Evolutionary conservation across 2,329 filamentous ascomycete genomes (phyloP), one percentile per base, ranked within the genome.

Genomic region (Aureobasidium lini): DNA sequence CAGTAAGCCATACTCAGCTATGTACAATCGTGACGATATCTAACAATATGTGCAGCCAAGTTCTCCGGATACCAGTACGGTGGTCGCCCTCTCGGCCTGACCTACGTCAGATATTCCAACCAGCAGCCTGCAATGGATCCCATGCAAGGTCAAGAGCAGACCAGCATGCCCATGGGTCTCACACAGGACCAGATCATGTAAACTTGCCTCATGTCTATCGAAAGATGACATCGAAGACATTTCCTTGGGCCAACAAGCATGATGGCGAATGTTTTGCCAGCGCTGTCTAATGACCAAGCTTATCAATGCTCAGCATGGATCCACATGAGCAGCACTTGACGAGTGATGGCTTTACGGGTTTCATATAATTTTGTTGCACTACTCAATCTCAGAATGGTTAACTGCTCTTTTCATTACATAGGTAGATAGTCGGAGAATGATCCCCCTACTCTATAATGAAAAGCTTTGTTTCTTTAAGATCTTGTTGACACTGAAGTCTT

Each of bases 141-240:
- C 66, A 96, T 96, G 90, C 92, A 96, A 66, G 89, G 86, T 36
- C 85, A 90, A 63, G 84, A 89, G 64, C 84, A 77, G 40, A 78
- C 79, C 29, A 74, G 80, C 53, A 56, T 56, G 52, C 54, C 54
- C 23, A 47, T 57, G 54, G 88, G 87, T 62, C 76, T 95, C 71
- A 95, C 91, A n/a, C 94, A 97, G 76, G 93, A 97, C 71, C 92
- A 97, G 79, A 96, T 97, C 76, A 96, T 97, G 92, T 97, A 69
- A 64, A 57, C 11, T 18, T 29, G 15, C 18, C n/a, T 46, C 34
- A 15, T 11, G 15, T 36, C 59, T 34, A 16, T 37, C 36, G 13
- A 47, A 47, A 13, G 42, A 57, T 32, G 43, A 49, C 32, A 6
- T 31, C n/a, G 36, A 36, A 40, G 52, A 48, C 16, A 23, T 49